Evolutionary conservation across 768 basidiomycete genomes (phyloP).

Genomic region (Suillus sp.): DNA sequence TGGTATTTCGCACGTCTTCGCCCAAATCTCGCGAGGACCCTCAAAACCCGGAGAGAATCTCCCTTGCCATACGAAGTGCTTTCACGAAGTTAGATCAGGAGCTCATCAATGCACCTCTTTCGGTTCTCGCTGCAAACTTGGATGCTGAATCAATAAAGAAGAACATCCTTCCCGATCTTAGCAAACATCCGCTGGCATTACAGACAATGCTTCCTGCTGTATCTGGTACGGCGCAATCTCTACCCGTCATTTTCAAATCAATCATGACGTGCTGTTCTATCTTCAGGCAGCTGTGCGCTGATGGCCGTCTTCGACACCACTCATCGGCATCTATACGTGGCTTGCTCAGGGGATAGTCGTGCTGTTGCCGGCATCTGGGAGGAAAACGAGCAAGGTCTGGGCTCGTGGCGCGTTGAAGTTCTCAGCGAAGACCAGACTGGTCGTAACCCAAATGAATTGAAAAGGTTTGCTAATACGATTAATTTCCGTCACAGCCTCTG

Average conservation of each 20-base stretch:
- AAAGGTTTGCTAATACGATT: constrained; percentile 54
- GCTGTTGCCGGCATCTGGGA: constrained; percentile 96
- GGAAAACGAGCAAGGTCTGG: constrained; percentile 59
- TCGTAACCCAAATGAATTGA: constrained; percentile 81
- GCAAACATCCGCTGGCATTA: constrained; percentile 68
- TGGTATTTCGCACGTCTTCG: constrained; percentile 24
- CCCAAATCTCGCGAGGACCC: constrained; percentile 39
- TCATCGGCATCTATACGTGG: constrained; percentile 82
- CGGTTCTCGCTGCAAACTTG: constrained; percentile 61
- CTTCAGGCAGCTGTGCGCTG: constrained; percentile 84
- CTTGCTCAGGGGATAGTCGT: constrained; percentile 90
- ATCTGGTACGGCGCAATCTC: constrained; percentile 52
- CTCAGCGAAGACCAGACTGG: constrained; percentile 97
- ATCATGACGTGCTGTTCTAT: constrained; percentile 18
- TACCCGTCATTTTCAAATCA: constrained; percentile 7
- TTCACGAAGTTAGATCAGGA: constrained; percentile 86
- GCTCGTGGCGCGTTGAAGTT: constrained; percentile 91
- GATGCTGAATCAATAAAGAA: constrained; percentile 52
- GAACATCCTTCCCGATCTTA: constrained; percentile 62
- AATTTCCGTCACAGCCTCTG: constrained; percentile 7
- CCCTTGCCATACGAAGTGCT: constrained; percentile 70
- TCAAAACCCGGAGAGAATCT: constrained; percentile 54
- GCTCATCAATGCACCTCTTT: constrained; percentile 76
- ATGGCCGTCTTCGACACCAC: constrained; percentile 87
- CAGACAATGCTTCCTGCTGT: constrained; percentile 82